Evolutionary conservation across 768 basidiomycete genomes (phyloP), one percentile per base, ranked within the genome.

Genomic region (Leccinum aurantiacum): DNA sequence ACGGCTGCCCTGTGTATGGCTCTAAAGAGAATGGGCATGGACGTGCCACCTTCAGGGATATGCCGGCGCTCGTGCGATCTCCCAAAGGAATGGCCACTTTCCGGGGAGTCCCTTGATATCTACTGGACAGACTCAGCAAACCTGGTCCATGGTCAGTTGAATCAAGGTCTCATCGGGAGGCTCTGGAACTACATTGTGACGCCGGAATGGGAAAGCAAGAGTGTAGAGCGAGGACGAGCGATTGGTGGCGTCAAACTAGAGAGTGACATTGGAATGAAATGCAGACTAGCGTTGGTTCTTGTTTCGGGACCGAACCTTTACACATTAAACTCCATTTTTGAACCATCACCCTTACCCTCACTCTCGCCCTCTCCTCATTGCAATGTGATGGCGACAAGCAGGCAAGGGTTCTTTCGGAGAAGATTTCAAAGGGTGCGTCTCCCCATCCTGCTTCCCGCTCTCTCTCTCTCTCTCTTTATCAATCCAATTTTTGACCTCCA

Each of bases 341-440:
- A n/a, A n/a, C n/a, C n/a, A n/a, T n/a, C n/a, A n/a, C n/a, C n/a
- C n/a, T n/a, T n/a, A n/a, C n/a, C n/a, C n/a, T n/a, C n/a, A n/a
- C n/a, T n/a, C n/a, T n/a, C n/a, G n/a, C n/a, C n/a, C n/a, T n/a
- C n/a, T n/a, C n/a, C n/a, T n/a, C n/a, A n/a, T n/a, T n/a, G n/a
- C n/a, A n/a, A n/a, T n/a, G n/a, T n/a, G n/a, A n/a, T n/a, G n/a
- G n/a, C n/a, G n/a, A n/a, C n/a, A n/a, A n/a, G 24, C 63, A 97
- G 96, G 95, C 62, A 98, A 99, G 75, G 96, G 96, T 33, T 98
- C 95, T 6, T 98, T 99, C 70, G 97, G 96, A 69, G 97, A 98
- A 76, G 95, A 98, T n/a, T 98, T 91, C 80, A 98, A 98, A 77
- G 97, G 95, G 95, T 94, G 59, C 57, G 82, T 69, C 49, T 56